Evolutionary conservation across 2,329 filamentous ascomycete species (phyloP), one percentile per base, ranked within the genome.

Genomic region (Malbranchea cinnamomea): DNA sequence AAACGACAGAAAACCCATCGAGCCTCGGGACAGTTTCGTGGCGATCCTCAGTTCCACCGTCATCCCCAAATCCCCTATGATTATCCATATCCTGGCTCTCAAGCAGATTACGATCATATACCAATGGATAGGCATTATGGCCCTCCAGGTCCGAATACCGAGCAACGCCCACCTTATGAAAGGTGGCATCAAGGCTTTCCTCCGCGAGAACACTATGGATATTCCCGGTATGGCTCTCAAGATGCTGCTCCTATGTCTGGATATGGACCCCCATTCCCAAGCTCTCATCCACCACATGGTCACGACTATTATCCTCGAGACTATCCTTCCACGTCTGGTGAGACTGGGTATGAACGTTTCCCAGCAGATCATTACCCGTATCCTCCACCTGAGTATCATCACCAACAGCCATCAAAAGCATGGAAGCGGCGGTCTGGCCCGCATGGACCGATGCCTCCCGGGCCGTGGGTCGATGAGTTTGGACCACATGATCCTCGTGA

Each of bases 1-100:
- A 50, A 50, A 32, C 38, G 47, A 22, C 45, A 47, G 26, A 48
- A 43, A 33, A 41, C 38, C 10, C 13, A 28, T 17, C 29, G 31
- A 17, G 5, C 31, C 16, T 24, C 29, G 17, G 22, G 28, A 15
- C 33, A 36, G 27, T 30, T 26, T 19, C 36, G 31, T n/a, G 42
- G 39, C 19, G 34, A 31, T 16, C 40, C 43, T 3, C 30, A 41
- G 40, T 40, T 33, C 32, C 35, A 28, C 26, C 13, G 36, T 38
- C 28, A 37, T 19, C 43, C 41, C 11, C n/a, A n/a, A n/a, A n/a
- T n/a, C n/a, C 37, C 41, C 30, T 35, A 38, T 23, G 40, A 36
- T 8, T 40, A 43, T 9, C 39, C 37, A 11, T 40, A 41, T 11
- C 39, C 31, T 15, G 23, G 26, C 14, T 32, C 38, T 31, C 37